phyloP scores from a whole-genome alignment of 2,329 filamentous ascomycete genomes.

The Exophiala bonariae region DNA sequence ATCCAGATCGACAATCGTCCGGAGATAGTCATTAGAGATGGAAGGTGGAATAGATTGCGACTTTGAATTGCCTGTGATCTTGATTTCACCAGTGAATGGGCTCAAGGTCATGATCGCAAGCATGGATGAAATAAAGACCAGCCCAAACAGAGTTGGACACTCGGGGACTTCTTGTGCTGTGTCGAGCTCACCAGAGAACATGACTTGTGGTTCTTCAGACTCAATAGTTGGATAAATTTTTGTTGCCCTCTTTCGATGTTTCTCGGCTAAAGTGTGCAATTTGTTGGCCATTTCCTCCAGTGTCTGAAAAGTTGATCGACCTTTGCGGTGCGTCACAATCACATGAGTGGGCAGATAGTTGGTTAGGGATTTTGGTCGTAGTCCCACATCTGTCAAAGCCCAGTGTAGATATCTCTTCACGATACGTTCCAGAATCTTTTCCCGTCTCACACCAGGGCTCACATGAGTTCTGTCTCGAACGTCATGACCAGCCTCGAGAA shows the following conservation, averaged over 20 bases:
- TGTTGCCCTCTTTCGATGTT: conserved; percentile 40
- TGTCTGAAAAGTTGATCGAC: conserved; percentile 41
- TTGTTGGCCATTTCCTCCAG: conserved; percentile 45
- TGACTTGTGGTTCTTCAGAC: conserved; percentile 13
- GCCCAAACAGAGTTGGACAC: conserved; percentile 54
- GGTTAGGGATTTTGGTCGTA: conserved; percentile 37
- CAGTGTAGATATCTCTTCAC: conserved; percentile 54
- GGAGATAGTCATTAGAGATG: conserved; percentile 27
- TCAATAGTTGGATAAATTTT: conserved; percentile 22
- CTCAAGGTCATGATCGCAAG: conserved; percentile 54
- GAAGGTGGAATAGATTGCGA: neutral
- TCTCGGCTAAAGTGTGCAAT: conserved; percentile 43
- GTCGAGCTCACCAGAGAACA: neutral
- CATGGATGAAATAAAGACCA: conserved; percentile 55
- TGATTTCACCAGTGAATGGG: conserved; percentile 10
- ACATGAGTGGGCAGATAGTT: conserved; percentile 46
- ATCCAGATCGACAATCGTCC: conserved; percentile 54
- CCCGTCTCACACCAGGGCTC: conserved; percentile 29
- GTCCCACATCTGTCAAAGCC: conserved; percentile 50
- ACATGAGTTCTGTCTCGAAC: conserved; percentile 52
- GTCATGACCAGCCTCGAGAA: conserved; percentile 52
- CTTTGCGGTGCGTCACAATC: conserved; percentile 42
- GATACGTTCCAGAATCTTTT: conserved; percentile 26
- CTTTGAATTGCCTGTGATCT: neutral
- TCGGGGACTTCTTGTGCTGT: conserved; percentile 15